Evolutionary conservation across 1,284 basidiomycete genomes (phyloP).

Genomic region (Trichosporon sp.): DNA sequence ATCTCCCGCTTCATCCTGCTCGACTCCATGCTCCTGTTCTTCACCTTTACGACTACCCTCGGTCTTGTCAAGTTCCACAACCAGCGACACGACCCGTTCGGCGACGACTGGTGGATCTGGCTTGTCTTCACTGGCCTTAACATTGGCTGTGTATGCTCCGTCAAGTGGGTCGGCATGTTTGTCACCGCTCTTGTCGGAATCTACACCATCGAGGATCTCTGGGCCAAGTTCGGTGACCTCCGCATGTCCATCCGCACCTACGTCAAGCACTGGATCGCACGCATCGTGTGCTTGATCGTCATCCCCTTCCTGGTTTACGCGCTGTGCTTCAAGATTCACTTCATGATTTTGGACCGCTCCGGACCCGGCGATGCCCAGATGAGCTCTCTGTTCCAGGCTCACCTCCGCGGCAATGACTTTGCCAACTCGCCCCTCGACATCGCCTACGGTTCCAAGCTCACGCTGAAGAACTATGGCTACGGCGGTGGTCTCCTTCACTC

Average conservation of each 20-base stretch:
- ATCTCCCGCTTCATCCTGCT: slow-evolving; percentile 96
- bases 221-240: slow-evolving; percentile 97
- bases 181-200: slow-evolving; percentile 89
- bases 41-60: slow-evolving; percentile 94
- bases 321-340: slow-evolving; percentile 92
- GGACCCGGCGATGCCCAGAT: slow-evolving; percentile 97
- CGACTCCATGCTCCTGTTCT: slow-evolving; percentile 96
- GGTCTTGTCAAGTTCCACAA: slow-evolving; percentile 95
- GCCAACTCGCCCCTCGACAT: slow-evolving; percentile 80
- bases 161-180: slow-evolving; percentile 96
- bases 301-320: slow-evolving; percentile 89
- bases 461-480: slow-evolving; percentile 96
- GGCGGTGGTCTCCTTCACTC: slow-evolving; percentile 95
- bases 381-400: slow-evolving; percentile 98
- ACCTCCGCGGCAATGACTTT: slow-evolving; percentile 91
- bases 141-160: slow-evolving; percentile 92
- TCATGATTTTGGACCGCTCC: slow-evolving; percentile 85
- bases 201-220: slow-evolving; percentile 95
- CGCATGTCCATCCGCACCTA: slow-evolving; percentile 83
- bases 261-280: slow-evolving; percentile 83
- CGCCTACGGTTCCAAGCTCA: slow-evolving; percentile 84
- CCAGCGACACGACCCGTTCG: slow-evolving; percentile 86
- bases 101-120: slow-evolving; percentile 96
- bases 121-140: slow-evolving; percentile 81
- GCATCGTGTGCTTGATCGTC: slow-evolving; percentile 79